These are phyloP conservation scores for Pseudomassariella vexata DNA, from an alignment of 2,329 filamentous ascomycete genomes.

Conservation along the genomic window DNA sequence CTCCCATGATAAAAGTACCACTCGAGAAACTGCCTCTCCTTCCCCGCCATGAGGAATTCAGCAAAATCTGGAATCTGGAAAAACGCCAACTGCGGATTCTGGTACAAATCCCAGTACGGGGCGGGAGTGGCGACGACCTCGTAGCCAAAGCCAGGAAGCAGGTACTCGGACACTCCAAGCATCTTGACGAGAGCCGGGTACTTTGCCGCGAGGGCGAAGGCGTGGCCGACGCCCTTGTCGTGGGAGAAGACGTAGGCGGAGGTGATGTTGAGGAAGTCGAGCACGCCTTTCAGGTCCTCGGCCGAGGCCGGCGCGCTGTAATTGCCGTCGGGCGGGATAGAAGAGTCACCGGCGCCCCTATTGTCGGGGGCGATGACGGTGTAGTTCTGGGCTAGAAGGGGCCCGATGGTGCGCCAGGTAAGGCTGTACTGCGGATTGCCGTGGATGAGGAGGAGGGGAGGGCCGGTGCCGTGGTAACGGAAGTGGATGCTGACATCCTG, in stretches of 20 bases:
- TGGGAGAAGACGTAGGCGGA: conserved; percentile 37
- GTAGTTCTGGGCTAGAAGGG: conserved; percentile 34
- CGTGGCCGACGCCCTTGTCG: conserved; percentile 38
- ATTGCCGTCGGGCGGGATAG: conserved; percentile 28
- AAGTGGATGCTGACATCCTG: conserved; percentile 36
- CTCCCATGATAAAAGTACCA: conserved; percentile 41
- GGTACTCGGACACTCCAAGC: conserved; percentile 32
- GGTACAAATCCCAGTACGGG: conserved; percentile 32
- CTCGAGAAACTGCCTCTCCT: conserved; percentile 33
- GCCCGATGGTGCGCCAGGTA: conserved; percentile 32
- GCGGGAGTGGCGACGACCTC: conserved; percentile 22
- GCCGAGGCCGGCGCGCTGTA: conserved; percentile 35
- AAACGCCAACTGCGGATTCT: conserved; percentile 36
- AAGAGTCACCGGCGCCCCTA: conserved; percentile 33
- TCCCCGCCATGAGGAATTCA: conserved; percentile 36
- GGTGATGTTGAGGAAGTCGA: conserved; percentile 36
- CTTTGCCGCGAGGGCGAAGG: conserved; percentile 31
- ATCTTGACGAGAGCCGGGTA: conserved; percentile 27
- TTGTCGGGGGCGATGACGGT: conserved; percentile 38
- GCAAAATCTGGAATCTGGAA: conserved; percentile 40
- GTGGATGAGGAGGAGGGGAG: conserved; percentile 33
- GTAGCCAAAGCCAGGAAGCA: conserved; percentile 35
- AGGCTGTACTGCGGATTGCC: conserved; percentile 34
- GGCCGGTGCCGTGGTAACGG: conserved; percentile 32
- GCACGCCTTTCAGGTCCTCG: conserved; percentile 28